Conservation (phyloP, 2,329 filamentous ascomycete genomes). For the Claviceps capensis region DNA sequence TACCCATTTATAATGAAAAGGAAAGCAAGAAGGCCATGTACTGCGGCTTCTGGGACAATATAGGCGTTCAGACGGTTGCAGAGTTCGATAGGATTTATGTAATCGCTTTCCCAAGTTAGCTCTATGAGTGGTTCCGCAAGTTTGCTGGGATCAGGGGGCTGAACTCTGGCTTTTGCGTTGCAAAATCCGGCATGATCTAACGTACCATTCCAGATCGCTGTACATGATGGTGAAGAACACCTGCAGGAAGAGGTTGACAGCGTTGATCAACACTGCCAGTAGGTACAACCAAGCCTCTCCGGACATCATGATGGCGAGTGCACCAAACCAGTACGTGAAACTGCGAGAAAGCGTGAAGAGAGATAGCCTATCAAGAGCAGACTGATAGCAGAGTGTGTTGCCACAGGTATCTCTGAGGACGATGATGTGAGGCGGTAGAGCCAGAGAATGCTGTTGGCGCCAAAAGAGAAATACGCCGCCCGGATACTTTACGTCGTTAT, state of each 20-base stretch:
- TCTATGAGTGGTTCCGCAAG: not conserved
- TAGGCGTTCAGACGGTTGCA: slow-evolving; percentile 99
- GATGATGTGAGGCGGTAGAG: not conserved
- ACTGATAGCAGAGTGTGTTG: not conserved
- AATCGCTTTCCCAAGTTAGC: slow-evolving; percentile 52
- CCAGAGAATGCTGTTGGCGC: not conserved
- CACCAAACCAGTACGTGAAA: not conserved
- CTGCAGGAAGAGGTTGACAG: slow-evolving; percentile 98
- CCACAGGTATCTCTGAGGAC: not conserved
- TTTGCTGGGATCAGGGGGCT: not conserved
- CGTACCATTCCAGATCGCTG: slow-evolving; percentile 96
- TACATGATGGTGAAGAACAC: slow-evolving; percentile 99
- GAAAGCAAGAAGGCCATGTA: slow-evolving; percentile 90
- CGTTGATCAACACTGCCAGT: slow-evolving; percentile 95
- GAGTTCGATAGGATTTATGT: slow-evolving; percentile 99
- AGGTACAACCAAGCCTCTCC: slow-evolving; percentile 98
- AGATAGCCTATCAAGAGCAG: not conserved
- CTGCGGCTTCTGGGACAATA: slow-evolving; percentile 95
- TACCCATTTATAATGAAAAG: slow-evolving; percentile 98
- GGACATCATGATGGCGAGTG: slow-evolving; percentile 49
- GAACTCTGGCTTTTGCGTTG: not conserved
- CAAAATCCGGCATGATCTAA: slow-evolving; percentile 10
- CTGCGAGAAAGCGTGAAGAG: not conserved
- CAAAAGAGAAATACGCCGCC: not conserved
- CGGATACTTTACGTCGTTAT: not conserved